phyloP scores from a whole-genome alignment of 225 moss, liverwort and hornwort genomes.

The Bryum argenteum region DNA sequence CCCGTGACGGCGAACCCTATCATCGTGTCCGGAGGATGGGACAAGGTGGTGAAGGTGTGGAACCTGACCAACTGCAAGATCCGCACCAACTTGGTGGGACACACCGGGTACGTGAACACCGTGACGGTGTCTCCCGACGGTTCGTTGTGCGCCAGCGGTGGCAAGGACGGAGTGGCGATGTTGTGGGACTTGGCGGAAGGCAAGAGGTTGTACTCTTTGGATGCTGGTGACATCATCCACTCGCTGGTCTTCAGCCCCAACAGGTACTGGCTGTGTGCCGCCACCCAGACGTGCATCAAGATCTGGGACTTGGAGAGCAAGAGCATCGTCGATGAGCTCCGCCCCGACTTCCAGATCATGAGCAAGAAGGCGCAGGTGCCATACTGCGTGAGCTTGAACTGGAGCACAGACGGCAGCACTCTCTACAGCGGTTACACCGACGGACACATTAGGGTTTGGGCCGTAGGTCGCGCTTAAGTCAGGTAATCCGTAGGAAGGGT shows the following conservation, averaged over 20 bases:
- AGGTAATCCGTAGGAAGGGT: neutral
- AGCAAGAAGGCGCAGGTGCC: conserved; percentile 97
- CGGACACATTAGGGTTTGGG: conserved; percentile 95
- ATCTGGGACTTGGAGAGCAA: conserved; percentile 99
- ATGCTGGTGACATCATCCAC: conserved; percentile 91
- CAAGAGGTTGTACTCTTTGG: conserved; percentile 91
- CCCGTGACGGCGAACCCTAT: conserved; percentile 86
- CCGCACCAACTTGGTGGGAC: conserved; percentile 77
- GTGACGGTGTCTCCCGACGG: conserved; percentile 92
- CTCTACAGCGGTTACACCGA: conserved; percentile 92
- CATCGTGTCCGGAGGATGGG: conserved; percentile 94
- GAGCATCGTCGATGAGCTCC: conserved; percentile 90
- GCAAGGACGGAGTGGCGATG: conserved; percentile 96
- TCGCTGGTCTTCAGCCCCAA: conserved; percentile 94
- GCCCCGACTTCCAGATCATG: conserved; percentile 70
- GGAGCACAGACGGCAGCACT: conserved; percentile 92
- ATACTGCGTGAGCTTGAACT: conserved; percentile 83
- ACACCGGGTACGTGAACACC: conserved; percentile 93
- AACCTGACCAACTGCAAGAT: conserved; percentile 98
- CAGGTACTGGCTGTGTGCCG: conserved; percentile 96
- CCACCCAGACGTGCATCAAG: conserved; percentile 93
- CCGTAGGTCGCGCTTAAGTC: conserved; percentile 72
- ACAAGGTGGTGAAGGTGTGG: conserved; percentile 99
- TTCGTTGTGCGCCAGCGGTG: conserved; percentile 88
- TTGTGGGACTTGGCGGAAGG: conserved; percentile 94